phyloP scores from a whole-genome alignment of 1,284 basidiomycete genomes.

The Ceratobasidium sp. region DNA sequence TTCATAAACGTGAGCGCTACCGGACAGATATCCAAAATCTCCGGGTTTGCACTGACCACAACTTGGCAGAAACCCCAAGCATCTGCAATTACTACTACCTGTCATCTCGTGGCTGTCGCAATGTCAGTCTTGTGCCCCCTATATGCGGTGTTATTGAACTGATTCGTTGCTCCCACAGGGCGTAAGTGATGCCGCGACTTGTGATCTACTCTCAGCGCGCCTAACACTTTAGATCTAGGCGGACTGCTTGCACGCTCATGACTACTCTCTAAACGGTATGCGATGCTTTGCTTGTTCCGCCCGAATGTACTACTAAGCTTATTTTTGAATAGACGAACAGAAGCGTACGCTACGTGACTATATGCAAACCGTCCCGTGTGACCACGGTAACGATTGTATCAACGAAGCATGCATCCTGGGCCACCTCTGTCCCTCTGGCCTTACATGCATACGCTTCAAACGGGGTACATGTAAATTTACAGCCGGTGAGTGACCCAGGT shows the following conservation, averaged over 20 bases:
- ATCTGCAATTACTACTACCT: slow-evolving; percentile 41
- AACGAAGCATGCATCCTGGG: slow-evolving; percentile 43
- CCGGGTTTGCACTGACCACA: not conserved
- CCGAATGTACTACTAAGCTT: not conserved
- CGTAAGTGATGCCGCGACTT: not conserved
- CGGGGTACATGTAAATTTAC: slow-evolving; percentile 27
- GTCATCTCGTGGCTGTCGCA: slow-evolving; percentile 40
- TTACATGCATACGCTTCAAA: slow-evolving; percentile 8
- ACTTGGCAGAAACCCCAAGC: slow-evolving; percentile 28
- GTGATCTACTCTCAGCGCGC: not conserved
- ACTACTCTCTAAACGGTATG: slow-evolving; percentile 32
- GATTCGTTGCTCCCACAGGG: not conserved
- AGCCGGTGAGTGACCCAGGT: not conserved
- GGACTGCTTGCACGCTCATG: slow-evolving; percentile 34
- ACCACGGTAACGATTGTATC: slow-evolving; percentile 40
- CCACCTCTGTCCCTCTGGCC: slow-evolving; percentile 27
- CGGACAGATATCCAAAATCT: not conserved
- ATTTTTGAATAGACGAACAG: slow-evolving; percentile 23
- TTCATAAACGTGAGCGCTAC: slow-evolving; percentile 31
- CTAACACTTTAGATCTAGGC: not conserved
- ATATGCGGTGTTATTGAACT: not conserved
- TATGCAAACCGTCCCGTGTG: slow-evolving; percentile 40
- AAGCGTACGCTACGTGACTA: slow-evolving; percentile 32
- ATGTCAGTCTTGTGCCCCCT: slow-evolving; percentile 3
- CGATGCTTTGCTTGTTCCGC: not conserved